Evolutionary conservation across 2,329 filamentous ascomycete genomes (phyloP).

Genomic region (Botrytis byssoidea): DNA sequence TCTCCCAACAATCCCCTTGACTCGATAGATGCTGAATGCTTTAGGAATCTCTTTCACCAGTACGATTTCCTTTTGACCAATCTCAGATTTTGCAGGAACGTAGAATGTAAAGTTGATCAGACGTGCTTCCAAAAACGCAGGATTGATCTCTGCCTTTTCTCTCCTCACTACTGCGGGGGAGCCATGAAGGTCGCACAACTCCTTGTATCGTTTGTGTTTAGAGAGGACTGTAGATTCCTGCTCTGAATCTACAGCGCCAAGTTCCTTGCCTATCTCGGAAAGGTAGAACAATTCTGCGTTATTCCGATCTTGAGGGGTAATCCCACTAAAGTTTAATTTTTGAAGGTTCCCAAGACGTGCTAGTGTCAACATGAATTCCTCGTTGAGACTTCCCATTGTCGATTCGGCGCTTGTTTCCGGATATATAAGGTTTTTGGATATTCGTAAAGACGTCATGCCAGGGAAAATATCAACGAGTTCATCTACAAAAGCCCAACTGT

Average conservation of each 20-base stretch:
- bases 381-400: conserved; percentile 61
- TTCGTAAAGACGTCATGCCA: conserved; percentile 69
- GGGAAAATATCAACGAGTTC: conserved; percentile 67
- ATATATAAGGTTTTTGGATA: conserved; percentile 85
- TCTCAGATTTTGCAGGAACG: conserved; percentile 27
- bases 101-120: conserved; percentile 65
- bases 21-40: conserved; percentile 74
- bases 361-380: conserved; percentile 85
- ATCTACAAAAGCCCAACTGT: conserved; percentile 73
- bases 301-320: conserved; percentile 70
- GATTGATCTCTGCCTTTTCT: conserved; percentile 56
- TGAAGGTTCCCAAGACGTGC: conserved; percentile 68
- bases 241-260: conserved; percentile 57
- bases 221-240: conserved; percentile 55
- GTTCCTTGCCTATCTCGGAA: conserved; percentile 73
- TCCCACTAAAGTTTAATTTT: conserved; percentile 69
- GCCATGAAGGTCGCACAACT: conserved; percentile 75
- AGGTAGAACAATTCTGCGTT: conserved; percentile 96
- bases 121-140: conserved; percentile 78
- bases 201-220: conserved; percentile 68
- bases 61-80: conserved; percentile 26
- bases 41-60: conserved; percentile 59
- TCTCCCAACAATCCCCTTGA: conserved; percentile 74
- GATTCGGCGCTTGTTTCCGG: conserved; percentile 40
- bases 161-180: conserved; percentile 61